Conservation (phyloP, 768 basidiomycete genomes). For the Russula lepida region DNA sequence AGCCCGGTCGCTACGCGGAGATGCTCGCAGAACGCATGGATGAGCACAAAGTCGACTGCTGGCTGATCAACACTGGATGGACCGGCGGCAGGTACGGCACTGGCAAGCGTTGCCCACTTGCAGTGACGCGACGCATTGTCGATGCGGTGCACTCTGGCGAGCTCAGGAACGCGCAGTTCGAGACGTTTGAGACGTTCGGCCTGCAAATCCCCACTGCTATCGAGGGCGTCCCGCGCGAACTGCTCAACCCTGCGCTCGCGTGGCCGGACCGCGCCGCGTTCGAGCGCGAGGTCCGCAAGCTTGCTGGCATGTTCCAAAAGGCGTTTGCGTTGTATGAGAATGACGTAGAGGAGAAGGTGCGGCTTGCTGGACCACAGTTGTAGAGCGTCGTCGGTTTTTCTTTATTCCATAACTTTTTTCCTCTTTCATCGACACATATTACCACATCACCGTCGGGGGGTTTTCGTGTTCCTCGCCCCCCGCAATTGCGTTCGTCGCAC, state of each 20-base stretch:
- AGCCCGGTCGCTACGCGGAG: conserved; percentile 89
- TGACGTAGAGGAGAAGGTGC: conserved; percentile 74
- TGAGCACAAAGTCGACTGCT: conserved; percentile 83
- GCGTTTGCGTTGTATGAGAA: conserved; percentile 89
- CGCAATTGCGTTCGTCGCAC: neutral
- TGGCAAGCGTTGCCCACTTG: conserved; percentile 94
- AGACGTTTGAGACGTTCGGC: conserved; percentile 76
- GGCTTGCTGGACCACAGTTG: conserved; percentile 64
- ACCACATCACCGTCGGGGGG: neutral
- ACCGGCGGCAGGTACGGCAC: conserved; percentile 88
- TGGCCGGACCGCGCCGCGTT: conserved; percentile 90
- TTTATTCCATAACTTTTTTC: neutral
- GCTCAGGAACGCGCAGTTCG: conserved; percentile 80
- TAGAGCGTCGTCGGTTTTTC: conserved; percentile 9
- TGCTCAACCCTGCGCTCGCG: conserved; percentile 81
- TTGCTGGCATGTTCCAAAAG: conserved; percentile 89
- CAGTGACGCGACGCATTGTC: conserved; percentile 91
- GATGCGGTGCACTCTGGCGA: conserved; percentile 94
- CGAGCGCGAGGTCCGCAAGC: conserved; percentile 77
- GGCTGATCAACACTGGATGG: conserved; percentile 99
- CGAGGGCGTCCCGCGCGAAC: conserved; percentile 81
- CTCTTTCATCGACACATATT: neutral
- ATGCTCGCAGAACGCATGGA: conserved; percentile 97
- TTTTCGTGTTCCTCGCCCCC: neutral
- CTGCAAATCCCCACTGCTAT: conserved; percentile 76